Conservation (phyloP, 2,329 filamentous ascomycete species). For the Tolypocladium ophioglossoides region DNA sequence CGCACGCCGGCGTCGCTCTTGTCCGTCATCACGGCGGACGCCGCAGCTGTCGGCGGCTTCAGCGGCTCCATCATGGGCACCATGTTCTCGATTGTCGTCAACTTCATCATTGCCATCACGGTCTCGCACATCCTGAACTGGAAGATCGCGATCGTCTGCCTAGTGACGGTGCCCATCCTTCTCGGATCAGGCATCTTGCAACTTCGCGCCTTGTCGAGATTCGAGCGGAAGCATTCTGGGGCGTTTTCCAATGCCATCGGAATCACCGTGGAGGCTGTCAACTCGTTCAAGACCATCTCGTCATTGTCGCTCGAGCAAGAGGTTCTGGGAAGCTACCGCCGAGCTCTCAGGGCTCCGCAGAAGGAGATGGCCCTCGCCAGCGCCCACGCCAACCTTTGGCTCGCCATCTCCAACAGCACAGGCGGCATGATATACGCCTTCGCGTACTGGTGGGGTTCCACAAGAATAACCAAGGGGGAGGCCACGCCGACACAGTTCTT, state of each 20-base stretch:
- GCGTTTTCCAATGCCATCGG: constrained; percentile 54
- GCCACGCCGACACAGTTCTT: constrained; percentile 61
- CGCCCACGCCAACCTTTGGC: constrained; percentile 45
- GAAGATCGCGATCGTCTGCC: constrained; percentile 64
- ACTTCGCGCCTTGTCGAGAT: constrained; percentile 48
- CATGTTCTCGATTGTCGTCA: constrained; percentile 56
- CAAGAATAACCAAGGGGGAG: constrained; percentile 54
- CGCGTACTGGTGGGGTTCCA: constrained; percentile 72
- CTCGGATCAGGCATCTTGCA: constrained; percentile 61
- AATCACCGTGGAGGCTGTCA: constrained; percentile 57
- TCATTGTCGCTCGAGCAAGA: constrained; percentile 43
- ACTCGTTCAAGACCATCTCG: constrained; percentile 53
- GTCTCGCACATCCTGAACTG: constrained; percentile 62
- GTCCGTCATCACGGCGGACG: constrained; percentile 59
- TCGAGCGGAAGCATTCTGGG: constrained; percentile 52
- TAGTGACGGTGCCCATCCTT: constrained; percentile 58
- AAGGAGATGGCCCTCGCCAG: constrained; percentile 42
- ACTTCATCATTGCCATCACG: constrained; percentile 57
- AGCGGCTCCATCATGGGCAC: constrained; percentile 63
- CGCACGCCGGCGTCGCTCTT: constrained; percentile 52
- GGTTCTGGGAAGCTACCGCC: constrained; percentile 40
- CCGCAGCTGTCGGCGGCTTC: constrained; percentile 54
- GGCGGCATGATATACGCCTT: constrained; percentile 63
- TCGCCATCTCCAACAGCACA: constrained; percentile 48
- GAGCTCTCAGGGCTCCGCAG: constrained; percentile 37